These are phyloP conservation scores for Coemansia sp. DNA, from an alignment of 192 early-diverging fungal species.

Conservation along the genomic window DNA sequence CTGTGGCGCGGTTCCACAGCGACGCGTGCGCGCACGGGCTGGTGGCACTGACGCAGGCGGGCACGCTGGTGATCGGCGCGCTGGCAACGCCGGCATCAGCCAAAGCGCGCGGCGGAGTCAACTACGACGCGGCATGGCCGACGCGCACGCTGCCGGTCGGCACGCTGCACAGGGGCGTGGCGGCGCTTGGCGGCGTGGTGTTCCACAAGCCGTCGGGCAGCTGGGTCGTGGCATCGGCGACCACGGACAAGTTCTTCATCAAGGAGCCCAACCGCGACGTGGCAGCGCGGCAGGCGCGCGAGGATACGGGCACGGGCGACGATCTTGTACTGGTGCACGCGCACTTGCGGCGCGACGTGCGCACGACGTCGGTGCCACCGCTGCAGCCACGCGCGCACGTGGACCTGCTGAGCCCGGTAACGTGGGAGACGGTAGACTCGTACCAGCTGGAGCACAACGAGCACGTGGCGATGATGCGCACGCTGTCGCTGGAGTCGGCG, in stretches of 20 bases:
- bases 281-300: conserved; percentile 31
- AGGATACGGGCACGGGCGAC: conserved; percentile 14
- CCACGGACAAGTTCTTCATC: conserved; percentile 63
- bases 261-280: conserved; percentile 68
- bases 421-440: conserved; percentile 91
- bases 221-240: conserved; percentile 76
- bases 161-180: conserved; percentile 36
- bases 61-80: conserved; percentile 34
- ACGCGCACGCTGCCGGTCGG: conserved; percentile 44
- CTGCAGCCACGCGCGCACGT: conserved; percentile 64
- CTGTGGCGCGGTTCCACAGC: conserved; percentile 46
- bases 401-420: conserved; percentile 89
- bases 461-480: conserved; percentile 74
- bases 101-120: conserved; percentile 31
- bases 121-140: conserved; percentile 53
- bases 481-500: conserved; percentile 78
- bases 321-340: conserved; percentile 35
- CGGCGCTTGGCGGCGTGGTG: conserved; percentile 64
- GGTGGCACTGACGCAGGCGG: conserved; percentile 41
- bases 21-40: conserved; percentile 39
- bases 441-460: conserved; percentile 78
- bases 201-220: conserved; percentile 84
- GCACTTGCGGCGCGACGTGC: conserved; percentile 35
- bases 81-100: conserved; percentile 19
- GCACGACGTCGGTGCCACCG: conserved; percentile 61